A percentile compares a stretch with the other conserved stretches of the same genome.
Evolutionary conservation across 2,329 filamentous ascomycete genomes (phyloP).

Genomic region (Magnaporthiopsis poae): DNA sequence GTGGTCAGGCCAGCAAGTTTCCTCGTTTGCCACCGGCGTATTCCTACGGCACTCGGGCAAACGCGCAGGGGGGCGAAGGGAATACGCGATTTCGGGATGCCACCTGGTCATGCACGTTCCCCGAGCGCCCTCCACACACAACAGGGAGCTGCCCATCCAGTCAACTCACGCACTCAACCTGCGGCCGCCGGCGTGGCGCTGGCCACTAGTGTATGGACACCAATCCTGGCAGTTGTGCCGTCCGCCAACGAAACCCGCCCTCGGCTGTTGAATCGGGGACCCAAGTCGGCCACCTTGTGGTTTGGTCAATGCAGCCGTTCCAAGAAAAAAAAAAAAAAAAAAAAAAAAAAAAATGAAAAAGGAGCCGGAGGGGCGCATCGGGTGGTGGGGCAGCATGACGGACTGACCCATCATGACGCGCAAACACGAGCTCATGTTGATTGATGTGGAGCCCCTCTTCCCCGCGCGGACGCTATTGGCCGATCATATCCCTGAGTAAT

Average conservation of each 20-base stretch:
- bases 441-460: not conserved
- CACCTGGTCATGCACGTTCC: not conserved
- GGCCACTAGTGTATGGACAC: not conserved
- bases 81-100: not conserved
- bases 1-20: not conserved
- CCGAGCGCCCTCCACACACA: not conserved
- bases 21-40: not conserved
- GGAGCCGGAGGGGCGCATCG: not conserved
- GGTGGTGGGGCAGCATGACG: too few species aligned
- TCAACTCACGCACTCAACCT: not conserved
- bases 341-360: not conserved
- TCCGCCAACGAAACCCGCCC: not conserved
- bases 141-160: not conserved
- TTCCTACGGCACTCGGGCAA: not conserved
- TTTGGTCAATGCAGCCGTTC: not conserved
- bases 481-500: not conserved
- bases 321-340: not conserved
- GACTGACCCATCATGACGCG: not conserved
- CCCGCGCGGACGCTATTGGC: not conserved
- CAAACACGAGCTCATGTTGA: not conserved
- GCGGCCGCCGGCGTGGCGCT: not conserved
- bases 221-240: not conserved
- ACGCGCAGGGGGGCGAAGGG: not conserved
- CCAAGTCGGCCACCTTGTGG: not conserved
- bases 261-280: not conserved